Evolutionary conservation across 2,329 filamentous ascomycete species (phyloP).

Genomic region (Colletotrichum caudatum): DNA sequence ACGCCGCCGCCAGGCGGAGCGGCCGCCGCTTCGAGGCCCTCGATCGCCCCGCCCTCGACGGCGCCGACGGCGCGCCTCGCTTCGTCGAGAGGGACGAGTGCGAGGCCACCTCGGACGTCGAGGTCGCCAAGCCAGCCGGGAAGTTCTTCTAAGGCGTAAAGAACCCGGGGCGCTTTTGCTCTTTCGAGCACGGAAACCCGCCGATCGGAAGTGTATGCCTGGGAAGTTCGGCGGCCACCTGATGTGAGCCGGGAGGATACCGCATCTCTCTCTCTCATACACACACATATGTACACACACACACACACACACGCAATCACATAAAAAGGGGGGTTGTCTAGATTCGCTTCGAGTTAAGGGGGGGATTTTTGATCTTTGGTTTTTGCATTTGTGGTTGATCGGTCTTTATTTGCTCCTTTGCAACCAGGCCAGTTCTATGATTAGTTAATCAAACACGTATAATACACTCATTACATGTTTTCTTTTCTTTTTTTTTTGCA

Average conservation of each 20-base stretch:
- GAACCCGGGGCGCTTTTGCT: background rate
- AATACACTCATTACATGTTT: slow-evolving; percentile 44
- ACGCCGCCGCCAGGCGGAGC: slow-evolving; percentile 65
- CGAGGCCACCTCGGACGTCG: slow-evolving; percentile 48
- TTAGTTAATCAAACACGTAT: slow-evolving; percentile 36
- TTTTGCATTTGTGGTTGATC: slow-evolving; percentile 20
- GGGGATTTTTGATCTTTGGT: slow-evolving; percentile 19
- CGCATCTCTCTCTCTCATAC: background rate
- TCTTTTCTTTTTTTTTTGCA: slow-evolving; percentile 10
- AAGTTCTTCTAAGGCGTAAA: slow-evolving; percentile 63
- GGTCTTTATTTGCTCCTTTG: slow-evolving; percentile 22
- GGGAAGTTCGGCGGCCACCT: no score
- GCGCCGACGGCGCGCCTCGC: slow-evolving; percentile 35
- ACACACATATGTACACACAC: no score
- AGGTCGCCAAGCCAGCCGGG: slow-evolving; percentile 56
- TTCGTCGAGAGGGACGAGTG: slow-evolving; percentile 46
- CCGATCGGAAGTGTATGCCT: background rate
- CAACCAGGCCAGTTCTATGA: slow-evolving; percentile 30
- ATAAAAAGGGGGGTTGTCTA: background rate
- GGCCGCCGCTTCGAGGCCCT: slow-evolving; percentile 75
- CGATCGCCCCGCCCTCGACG: slow-evolving; percentile 61
- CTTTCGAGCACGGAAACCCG: background rate
- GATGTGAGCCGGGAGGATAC: background rate
- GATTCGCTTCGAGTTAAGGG: background rate
- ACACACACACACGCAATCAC: no score